Evolutionary conservation across 78 protist genomes (phyloP), one percentile per base, ranked within the genome.

Genomic region (Dictyostelium purpureum): DNA sequence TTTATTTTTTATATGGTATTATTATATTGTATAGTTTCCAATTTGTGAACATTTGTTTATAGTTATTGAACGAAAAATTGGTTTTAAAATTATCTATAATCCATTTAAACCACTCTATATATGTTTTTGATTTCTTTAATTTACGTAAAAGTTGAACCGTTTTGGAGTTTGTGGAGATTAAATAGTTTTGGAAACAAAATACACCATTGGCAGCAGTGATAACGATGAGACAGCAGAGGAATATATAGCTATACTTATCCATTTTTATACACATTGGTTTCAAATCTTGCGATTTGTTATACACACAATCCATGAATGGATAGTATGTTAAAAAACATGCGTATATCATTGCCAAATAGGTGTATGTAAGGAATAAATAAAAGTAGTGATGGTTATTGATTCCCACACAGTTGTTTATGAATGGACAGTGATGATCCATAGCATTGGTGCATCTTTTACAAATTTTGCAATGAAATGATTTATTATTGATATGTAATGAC

Each of bases 381-480:
- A 83, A 83, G 26, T 83, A 56, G n/a, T 40, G 56, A 26, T 71
- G 80, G 47, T 83, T 83, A 12, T 49, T 37, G 2, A 6, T 38
- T 38, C 90, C 80, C 11, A 83, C 79, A 71, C 90, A 83, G 26
- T 69, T 83, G 7, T 43, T 9, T 28, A 74, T 45, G 28, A 70
- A 83, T 14, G 90, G 90, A 43, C 90, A 83, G 43, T 83, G 90
- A 56, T 83, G 90, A 57, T 83, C 90, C 80, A 83, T 83, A 2
- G 24, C n/a, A 42, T 71, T 51, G 26, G 31, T 18, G 37, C 90
- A 83, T 52, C 90, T 37, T 31, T 83, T 83, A 56, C 90, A 83
- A 5, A 83, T 71, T 31, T 40, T 67, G 43, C 90, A 83, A 71
- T 83, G 90, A 28, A 38, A 45, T 52, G 80, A 70, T 49, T 47